These are phyloP conservation scores for Podila epicladia DNA, from an alignment of 192 early-diverging fungal genomes.

Conservation along the genomic window DNA sequence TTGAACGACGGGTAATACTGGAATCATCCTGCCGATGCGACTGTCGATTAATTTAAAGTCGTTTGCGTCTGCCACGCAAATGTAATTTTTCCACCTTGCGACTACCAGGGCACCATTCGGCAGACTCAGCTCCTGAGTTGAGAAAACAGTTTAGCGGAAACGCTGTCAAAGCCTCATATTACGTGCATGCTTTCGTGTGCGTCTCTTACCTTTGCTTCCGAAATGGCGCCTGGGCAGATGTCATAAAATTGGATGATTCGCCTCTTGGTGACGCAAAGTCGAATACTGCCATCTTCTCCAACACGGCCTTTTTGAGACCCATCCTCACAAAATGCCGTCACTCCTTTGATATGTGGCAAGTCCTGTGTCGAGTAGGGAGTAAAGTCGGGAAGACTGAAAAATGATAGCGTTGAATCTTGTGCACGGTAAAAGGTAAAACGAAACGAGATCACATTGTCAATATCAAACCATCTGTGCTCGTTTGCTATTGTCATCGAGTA, in stretches of 20 bases:
- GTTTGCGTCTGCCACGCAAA: constrained; percentile 77
- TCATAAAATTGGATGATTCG: constrained; percentile 58
- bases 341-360: constrained; percentile 63
- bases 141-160: background rate
- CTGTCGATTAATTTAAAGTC: constrained; percentile 75
- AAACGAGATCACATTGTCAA: background rate
- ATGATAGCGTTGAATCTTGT: constrained; percentile 71
- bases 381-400: constrained; percentile 69
- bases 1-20: constrained; percentile 36
- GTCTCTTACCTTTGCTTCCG: constrained; percentile 30
- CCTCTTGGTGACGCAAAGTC: constrained; percentile 60
- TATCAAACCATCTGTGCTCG: background rate
- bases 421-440: background rate
- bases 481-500: background rate
- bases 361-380: constrained; percentile 46
- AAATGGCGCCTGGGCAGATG: constrained; percentile 35
- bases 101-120: constrained; percentile 68
- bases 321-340: constrained; percentile 68
- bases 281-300: constrained; percentile 61
- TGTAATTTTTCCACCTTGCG: constrained; percentile 57
- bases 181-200: background rate
- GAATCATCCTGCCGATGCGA: constrained; percentile 35
- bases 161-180: background rate
- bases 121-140: constrained; percentile 68
- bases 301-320: constrained; percentile 53